Conservation (phyloP, 164 flowering plant species). For the Echeveria elegans region DNA sequence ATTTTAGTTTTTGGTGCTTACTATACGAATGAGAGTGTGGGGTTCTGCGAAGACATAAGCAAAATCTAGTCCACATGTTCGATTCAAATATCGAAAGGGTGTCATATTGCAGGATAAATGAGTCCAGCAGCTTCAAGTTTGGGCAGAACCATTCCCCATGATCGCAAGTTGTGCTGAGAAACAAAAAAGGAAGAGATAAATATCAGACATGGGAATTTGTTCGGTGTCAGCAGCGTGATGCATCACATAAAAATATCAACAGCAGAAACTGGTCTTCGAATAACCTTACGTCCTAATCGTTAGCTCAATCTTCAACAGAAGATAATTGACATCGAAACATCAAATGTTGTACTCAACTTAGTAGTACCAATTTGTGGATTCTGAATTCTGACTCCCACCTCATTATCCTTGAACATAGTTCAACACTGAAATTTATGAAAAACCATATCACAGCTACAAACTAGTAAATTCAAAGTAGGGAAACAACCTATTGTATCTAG, state of each 20-base stretch:
- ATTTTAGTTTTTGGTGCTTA: constrained; percentile 6
- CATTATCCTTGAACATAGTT: neutral
- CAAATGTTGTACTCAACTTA: neutral
- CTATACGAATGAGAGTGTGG: constrained; percentile 1
- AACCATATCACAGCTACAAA: constrained; percentile 1
- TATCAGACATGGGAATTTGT: constrained; percentile 1
- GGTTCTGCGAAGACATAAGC: neutral
- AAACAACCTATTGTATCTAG: constrained; percentile 1
- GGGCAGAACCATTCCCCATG: neutral
- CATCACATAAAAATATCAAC: neutral
- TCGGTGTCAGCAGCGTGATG: neutral
- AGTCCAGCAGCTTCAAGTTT: neutral
- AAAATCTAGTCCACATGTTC: neutral
- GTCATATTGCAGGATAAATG: constrained; percentile 6
- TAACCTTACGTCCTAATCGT: neutral
- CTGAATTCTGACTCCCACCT: constrained; percentile 1
- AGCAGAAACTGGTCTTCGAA: neutral
- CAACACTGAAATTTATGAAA: neutral
- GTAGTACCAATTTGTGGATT: neutral
- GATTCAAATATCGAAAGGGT: constrained; percentile 5
- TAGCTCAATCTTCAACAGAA: neutral
- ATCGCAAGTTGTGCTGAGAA: constrained; percentile 7
- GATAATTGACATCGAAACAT: neutral
- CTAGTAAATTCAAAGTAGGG: neutral
- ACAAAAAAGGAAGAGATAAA: neutral